These are phyloP conservation scores for Penicillium sp. DNA, from an alignment of 2,329 filamentous ascomycete species.

Conservation along the genomic window DNA sequence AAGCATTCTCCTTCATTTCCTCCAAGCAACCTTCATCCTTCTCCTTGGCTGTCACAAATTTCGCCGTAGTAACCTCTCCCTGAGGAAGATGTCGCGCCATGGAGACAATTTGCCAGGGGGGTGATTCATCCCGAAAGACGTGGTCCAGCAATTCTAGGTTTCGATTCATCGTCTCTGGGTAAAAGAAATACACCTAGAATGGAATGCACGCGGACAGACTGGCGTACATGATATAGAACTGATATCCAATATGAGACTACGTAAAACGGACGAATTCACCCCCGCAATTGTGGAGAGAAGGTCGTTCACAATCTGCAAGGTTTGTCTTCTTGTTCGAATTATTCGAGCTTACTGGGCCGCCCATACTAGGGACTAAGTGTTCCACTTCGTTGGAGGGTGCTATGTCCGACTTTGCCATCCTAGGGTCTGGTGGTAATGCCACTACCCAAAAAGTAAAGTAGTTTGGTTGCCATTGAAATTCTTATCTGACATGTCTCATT, in stretches of 20 bases:
- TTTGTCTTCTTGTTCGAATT: background rate
- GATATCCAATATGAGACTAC: constrained; percentile 48
- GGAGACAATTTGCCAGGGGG: constrained; percentile 27
- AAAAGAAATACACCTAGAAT: constrained; percentile 58
- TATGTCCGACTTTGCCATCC: constrained; percentile 5
- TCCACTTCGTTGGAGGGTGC: constrained; percentile 9
- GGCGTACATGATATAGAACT: constrained; percentile 58
- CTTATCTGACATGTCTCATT: no score
- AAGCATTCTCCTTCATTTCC: constrained; percentile 24
- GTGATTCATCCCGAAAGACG: constrained; percentile 55
- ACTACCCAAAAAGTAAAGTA: background rate
- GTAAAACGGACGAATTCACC: constrained; percentile 14
- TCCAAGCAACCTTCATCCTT: constrained; percentile 20
- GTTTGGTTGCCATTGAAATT: background rate
- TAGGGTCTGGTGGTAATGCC: background rate
- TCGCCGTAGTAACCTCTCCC: constrained; percentile 23
- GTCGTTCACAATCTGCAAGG: background rate
- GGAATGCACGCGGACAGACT: constrained; percentile 49
- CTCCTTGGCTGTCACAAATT: constrained; percentile 15
- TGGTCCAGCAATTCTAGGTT: constrained; percentile 69
- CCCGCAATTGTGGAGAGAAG: constrained; percentile 13
- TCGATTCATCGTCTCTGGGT: constrained; percentile 60
- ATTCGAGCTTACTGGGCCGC: background rate
- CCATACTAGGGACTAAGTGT: background rate
- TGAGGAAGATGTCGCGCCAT: constrained; percentile 28